A percentile compares a stretch with the other conserved stretches of the same genome.
Evolutionary conservation across 768 basidiomycete species (phyloP).

Genomic region (Macrolepiota albuminosa): DNA sequence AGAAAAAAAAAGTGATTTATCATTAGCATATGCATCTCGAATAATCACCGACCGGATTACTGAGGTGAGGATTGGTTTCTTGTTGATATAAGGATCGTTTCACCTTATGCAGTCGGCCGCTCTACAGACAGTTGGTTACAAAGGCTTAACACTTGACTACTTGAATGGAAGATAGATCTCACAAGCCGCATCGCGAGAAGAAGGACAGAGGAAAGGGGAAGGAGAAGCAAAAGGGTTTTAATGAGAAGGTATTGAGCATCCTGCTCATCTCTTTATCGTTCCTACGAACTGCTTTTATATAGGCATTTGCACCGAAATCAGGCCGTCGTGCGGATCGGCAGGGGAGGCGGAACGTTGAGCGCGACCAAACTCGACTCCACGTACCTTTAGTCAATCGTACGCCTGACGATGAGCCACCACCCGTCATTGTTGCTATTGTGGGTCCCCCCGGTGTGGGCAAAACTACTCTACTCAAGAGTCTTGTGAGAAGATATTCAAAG

Average conservation of each 20-base stretch:
- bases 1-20: background rate
- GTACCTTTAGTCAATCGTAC: slow-evolving; percentile 95
- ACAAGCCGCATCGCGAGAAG: slow-evolving; percentile 86
- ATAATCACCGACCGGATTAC: background rate
- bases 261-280: background rate
- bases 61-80: background rate
- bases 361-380: slow-evolving; percentile 91
- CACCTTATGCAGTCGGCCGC: background rate
- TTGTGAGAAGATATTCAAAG: slow-evolving; percentile 90
- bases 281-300: background rate
- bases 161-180: slow-evolving; percentile 66
- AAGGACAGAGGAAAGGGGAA: slow-evolving; percentile 68
- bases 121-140: background rate
- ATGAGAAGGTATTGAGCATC: slow-evolving; percentile 70
- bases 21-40: background rate
- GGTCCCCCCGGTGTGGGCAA: slow-evolving; percentile 98
- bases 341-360: slow-evolving; percentile 86
- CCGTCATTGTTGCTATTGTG: slow-evolving; percentile 90
- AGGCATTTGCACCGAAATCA: slow-evolving; percentile 93
- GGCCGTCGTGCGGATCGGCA: slow-evolving; percentile 86
- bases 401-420: slow-evolving; percentile 87
- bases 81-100: background rate
- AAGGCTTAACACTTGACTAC: background rate
- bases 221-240: slow-evolving; percentile 72
- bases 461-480: slow-evolving; percentile 86